These are phyloP conservation scores for Penicillium fimorum DNA, from an alignment of 495 filamentous ascomycete genomes.

Conservation along the genomic window DNA sequence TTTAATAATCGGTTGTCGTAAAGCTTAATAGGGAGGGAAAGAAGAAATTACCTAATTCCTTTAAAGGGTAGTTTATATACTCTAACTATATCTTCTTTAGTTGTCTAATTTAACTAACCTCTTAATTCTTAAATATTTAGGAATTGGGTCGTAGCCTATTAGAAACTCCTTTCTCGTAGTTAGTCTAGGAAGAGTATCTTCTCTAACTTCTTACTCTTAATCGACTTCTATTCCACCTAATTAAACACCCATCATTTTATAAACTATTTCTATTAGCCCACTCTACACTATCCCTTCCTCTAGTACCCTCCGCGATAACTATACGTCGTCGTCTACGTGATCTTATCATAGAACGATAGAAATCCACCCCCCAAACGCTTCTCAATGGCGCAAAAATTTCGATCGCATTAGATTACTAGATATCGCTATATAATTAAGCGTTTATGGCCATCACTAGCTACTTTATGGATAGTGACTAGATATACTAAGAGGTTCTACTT, in stretches of 20 bases:
- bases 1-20: constrained; percentile 6
- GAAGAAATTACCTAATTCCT: constrained; percentile 7
- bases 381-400: no score
- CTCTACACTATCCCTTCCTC: no score
- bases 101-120: neutral
- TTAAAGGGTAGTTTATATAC: constrained; percentile 5
- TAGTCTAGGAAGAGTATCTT: neutral
- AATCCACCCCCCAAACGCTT: no score
- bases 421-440: no score
- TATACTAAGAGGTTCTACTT: no score
- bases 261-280: no score
- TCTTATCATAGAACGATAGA: no score
- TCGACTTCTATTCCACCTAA: neutral
- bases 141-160: neutral
- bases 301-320: no score
- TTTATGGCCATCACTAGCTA: no score
- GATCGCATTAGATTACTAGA: no score
- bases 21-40: constrained; percentile 38
- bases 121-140: neutral
- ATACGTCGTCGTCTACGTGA: no score
- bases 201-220: neutral
- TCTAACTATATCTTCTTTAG: constrained; percentile 5
- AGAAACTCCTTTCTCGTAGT: neutral
- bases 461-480: no score
- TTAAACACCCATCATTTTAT: neutral